Conservation (phyloP, 352 stramenopile species). For the Elongisporangium undulatum region DNA sequence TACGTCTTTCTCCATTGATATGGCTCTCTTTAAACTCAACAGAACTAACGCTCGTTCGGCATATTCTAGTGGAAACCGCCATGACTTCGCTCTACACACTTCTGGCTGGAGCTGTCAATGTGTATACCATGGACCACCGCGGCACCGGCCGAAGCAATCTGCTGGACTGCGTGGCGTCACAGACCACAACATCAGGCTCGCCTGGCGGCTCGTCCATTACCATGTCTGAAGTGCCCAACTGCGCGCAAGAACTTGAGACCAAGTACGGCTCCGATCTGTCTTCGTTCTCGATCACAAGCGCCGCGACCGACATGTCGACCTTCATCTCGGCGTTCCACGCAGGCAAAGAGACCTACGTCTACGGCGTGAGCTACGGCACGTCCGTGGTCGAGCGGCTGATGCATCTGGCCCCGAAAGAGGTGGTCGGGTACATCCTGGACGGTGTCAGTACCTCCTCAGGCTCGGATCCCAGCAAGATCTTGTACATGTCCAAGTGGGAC, state of each 20-base stretch:
- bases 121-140: conserved; percentile 47
- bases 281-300: conserved; percentile 31
- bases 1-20: conserved; percentile 8
- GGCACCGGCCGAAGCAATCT: conserved; percentile 28
- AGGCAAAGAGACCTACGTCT: conserved; percentile 17
- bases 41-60: not conserved
- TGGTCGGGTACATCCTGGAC: conserved; percentile 14
- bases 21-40: not conserved
- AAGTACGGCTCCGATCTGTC: conserved; percentile 21
- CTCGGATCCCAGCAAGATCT: conserved; percentile 14
- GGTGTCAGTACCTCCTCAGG: conserved; percentile 30
- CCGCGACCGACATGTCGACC: conserved; percentile 18
- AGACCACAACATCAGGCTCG: conserved; percentile 18
- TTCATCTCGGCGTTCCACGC: conserved; percentile 15
- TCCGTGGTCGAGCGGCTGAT: conserved; percentile 7
- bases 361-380: conserved; percentile 23
- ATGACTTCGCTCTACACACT: conserved; percentile 25
- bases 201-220: conserved; percentile 11
- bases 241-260: conserved; percentile 21
- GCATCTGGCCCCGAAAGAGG: not conserved
- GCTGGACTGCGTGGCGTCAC: conserved; percentile 23
- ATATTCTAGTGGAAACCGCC: conserved; percentile 24
- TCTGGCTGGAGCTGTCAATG: conserved; percentile 24
- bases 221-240: conserved; percentile 18
- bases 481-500: conserved; percentile 36